A percentile compares a stretch with the other conserved stretches of the same genome.
These are phyloP conservation scores for Neurospora crassa DNA, from an alignment of 2,329 filamentous ascomycete species.

Conservation along the genomic window DNA sequence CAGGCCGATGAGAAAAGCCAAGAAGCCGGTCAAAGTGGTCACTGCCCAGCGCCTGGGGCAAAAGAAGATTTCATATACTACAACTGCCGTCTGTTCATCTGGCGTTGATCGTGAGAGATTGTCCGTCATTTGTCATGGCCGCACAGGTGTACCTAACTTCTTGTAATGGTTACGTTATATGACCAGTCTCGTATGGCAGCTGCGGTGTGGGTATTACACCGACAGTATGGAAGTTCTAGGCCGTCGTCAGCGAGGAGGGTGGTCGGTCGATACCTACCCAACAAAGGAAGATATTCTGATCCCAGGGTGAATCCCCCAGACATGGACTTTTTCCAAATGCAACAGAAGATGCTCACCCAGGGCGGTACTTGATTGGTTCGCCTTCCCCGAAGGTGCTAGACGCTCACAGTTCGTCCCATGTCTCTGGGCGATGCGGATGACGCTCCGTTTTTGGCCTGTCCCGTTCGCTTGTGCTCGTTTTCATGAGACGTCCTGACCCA, in stretches of 20 bases:
- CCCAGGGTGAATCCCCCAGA: background rate
- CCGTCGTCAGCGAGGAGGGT: background rate
- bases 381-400: background rate
- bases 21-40: background rate
- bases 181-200: background rate
- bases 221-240: background rate
- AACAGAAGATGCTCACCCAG: background rate
- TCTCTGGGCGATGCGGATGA: constrained; percentile 7
- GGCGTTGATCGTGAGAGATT: background rate
- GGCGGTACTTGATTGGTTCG: background rate
- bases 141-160: background rate
- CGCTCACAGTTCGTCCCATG: constrained; percentile 6
- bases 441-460: background rate
- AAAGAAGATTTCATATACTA: background rate
- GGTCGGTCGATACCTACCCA: background rate
- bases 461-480: background rate
- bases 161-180: background rate
- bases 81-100: background rate
- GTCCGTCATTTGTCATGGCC: background rate
- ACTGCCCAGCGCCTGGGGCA: background rate
- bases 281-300: background rate
- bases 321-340: background rate
- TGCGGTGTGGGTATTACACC: background rate
- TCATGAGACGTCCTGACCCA: background rate
- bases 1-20: background rate